Evolutionary conservation across 208 protist species (phyloP).

Genomic region (Crithidia brevicula): DNA sequence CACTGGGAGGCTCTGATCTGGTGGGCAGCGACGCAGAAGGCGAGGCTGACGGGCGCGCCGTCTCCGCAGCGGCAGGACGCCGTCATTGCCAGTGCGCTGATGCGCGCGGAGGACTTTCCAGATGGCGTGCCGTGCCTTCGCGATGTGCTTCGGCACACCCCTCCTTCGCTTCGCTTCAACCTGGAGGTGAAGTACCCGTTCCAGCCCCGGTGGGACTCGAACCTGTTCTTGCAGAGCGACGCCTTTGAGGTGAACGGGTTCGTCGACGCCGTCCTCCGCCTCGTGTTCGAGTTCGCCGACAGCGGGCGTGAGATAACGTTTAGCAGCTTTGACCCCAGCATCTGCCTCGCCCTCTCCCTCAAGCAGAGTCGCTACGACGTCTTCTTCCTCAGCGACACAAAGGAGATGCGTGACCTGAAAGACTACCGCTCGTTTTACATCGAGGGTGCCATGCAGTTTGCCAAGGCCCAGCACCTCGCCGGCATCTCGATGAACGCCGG

Average conservation of each 20-base stretch:
- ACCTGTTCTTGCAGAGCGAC: constrained; percentile 77
- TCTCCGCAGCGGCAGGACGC: constrained; percentile 2
- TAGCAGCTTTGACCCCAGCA: constrained; percentile 83
- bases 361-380: constrained; percentile 88
- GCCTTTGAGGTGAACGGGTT: constrained; percentile 85
- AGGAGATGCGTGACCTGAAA: constrained; percentile 72
- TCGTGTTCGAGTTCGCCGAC: constrained; percentile 66
- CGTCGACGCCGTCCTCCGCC: constrained; percentile 68
- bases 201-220: constrained; percentile 64
- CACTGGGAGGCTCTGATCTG: constrained; percentile 51
- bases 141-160: constrained; percentile 64
- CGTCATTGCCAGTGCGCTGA: constrained; percentile 29
- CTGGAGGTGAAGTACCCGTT: constrained; percentile 86
- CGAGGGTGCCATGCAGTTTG: constrained; percentile 79
- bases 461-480: constrained; percentile 58
- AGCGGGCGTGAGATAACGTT: constrained; percentile 68
- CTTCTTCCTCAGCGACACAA: constrained; percentile 76
- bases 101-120: constrained; percentile 67
- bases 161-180: constrained; percentile 64
- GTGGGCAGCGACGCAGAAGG: constrained; percentile 9
- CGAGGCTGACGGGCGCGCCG: constrained; percentile 10
- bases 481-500: constrained; percentile 72
- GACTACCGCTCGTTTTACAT: constrained; percentile 81
- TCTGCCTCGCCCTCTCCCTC: constrained; percentile 66
- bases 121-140: constrained; percentile 67